These are phyloP conservation scores for Ustilago vetiveriae DNA, from an alignment of 1,284 basidiomycete species.

Conservation along the genomic window DNA sequence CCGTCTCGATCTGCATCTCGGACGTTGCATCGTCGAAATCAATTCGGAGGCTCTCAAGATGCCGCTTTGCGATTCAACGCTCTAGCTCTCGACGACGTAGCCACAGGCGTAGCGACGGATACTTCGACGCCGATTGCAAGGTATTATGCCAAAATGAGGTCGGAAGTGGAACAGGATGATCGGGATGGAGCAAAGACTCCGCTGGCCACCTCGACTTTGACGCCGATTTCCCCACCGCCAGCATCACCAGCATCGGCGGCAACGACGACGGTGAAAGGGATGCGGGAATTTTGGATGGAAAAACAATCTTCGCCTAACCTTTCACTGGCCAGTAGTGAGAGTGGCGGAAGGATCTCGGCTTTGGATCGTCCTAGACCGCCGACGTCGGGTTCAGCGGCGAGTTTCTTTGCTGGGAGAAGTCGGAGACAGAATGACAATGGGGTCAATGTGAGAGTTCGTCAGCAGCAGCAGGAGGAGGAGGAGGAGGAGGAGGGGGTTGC, in stretches of 20 bases:
- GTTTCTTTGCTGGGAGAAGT: conserved; percentile 33
- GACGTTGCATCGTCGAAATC: background rate
- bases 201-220: background rate
- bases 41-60: conserved; percentile 4
- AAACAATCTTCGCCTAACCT: no score
- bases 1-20: no score
- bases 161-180: conserved; percentile 5
- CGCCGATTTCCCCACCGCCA: background rate
- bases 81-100: conserved; percentile 13
- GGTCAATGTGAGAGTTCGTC: no score
- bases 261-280: no score
- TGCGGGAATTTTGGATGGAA: no score
- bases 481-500: background rate
- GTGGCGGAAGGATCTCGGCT: conserved; percentile 16
- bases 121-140: conserved; percentile 28
- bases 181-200: conserved; percentile 14
- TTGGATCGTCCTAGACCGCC: conserved; percentile 46
- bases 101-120: no score
- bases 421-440: conserved; percentile 7
- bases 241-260: no score
- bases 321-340: no score
- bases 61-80: conserved; percentile 13
- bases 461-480: background rate
- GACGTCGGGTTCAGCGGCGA: conserved; percentile 19
- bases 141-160: conserved; percentile 21